Conservation (phyloP, 441 rosid species). For the Pelargonium cotyledonis region DNA sequence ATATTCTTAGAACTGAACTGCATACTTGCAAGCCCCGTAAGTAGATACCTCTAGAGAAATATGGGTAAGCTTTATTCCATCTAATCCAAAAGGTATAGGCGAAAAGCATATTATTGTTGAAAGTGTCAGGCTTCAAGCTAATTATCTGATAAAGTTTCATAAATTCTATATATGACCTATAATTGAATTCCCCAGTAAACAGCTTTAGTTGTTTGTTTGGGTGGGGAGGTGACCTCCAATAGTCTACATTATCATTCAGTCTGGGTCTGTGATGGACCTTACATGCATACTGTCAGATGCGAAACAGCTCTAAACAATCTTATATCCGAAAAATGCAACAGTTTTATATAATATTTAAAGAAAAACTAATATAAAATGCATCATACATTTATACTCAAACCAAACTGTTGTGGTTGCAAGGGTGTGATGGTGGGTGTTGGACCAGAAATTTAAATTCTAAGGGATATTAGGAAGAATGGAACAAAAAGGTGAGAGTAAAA, state of each 20-base stretch:
- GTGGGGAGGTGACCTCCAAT: neutral
- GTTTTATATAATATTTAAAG: neutral
- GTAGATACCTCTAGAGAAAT: no score
- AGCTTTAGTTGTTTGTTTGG: neutral
- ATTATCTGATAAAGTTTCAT: neutral
- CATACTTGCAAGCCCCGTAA: neutral
- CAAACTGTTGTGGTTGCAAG: neutral
- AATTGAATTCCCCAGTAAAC: neutral
- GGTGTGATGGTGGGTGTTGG: constrained; percentile 3
- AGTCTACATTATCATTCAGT: neutral
- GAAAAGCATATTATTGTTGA: neutral
- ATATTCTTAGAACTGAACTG: neutral
- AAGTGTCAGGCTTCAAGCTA: neutral
- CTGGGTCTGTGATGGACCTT: no score
- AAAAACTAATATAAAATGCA: neutral
- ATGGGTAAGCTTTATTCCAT: neutral
- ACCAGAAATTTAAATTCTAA: neutral
- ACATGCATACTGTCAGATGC: neutral
- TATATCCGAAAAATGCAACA: neutral
- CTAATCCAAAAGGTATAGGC: neutral
- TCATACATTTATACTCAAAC: no score
- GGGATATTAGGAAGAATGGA: neutral
- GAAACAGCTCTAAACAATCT: neutral
- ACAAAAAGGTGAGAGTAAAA: neutral
- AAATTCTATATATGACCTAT: neutral